phyloP scores from a whole-genome alignment of 1,284 basidiomycete genomes.

The Lentinus polychrous region DNA sequence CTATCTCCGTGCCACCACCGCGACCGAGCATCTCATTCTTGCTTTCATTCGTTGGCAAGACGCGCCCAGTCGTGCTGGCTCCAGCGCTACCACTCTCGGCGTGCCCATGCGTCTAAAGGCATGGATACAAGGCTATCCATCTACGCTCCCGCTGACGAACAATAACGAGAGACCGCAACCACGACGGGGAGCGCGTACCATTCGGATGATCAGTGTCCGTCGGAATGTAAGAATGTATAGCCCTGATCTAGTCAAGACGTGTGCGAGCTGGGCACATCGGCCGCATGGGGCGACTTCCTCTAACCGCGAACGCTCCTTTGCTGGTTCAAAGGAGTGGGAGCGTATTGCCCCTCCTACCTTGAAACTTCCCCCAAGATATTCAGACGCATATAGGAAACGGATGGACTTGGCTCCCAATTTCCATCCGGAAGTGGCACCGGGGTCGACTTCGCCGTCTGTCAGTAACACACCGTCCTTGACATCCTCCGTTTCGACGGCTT shows the following conservation, averaged over 20 bases:
- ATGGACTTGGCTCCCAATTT: conserved; percentile 57
- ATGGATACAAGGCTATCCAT: conserved; percentile 83
- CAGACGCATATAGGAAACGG: conserved; percentile 64
- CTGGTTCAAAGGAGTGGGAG: conserved; percentile 65
- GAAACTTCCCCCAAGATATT: conserved; percentile 51
- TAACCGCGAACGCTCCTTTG: conserved; percentile 35
- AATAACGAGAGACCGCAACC: conserved; percentile 46
- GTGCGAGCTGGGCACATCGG: conserved; percentile 60
- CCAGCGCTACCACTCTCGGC: conserved; percentile 39
- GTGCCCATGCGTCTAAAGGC: conserved; percentile 75
- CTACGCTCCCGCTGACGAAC: conserved; percentile 44
- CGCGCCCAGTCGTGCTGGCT: conserved; percentile 28
- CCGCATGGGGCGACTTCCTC: conserved; percentile 21
- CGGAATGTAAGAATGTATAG: conserved; percentile 81
- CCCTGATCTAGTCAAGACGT: conserved; percentile 67
- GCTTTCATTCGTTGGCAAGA: conserved; percentile 80
- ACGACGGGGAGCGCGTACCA: conserved; percentile 65
- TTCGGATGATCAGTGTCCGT: conserved; percentile 65
- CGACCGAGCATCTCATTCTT: conserved; percentile 84
- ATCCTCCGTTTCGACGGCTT: conserved; percentile 24
- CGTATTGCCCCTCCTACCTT: conserved; percentile 55
- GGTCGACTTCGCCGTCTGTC: conserved; percentile 18
- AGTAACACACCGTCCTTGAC: conserved; percentile 21
- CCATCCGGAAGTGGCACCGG: conserved; percentile 42
- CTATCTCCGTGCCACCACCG: conserved; percentile 76